Evolutionary conservation across 2,329 filamentous ascomycete species (phyloP), one percentile per base, ranked within the genome.

Genomic region (Nemania bipapillata): DNA sequence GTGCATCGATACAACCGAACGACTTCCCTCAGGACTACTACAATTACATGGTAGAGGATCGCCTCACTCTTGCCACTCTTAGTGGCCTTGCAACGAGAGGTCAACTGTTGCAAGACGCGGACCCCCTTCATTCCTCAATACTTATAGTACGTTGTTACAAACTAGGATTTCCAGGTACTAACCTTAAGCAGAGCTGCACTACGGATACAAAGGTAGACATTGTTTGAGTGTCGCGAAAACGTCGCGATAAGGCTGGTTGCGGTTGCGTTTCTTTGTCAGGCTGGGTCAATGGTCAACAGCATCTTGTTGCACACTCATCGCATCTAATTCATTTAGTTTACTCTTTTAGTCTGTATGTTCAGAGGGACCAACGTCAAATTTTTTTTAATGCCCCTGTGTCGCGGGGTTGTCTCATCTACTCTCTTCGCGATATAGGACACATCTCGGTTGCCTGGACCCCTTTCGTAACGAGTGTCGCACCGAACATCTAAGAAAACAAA

Each of bases 221-320:
- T 20, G 5, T 32, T 2, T 24, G 1, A 4, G 11, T 28, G 7
- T 42, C n/a, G 50, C 56, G 52, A 54, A 65, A 65, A 45, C 66
- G 24, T 58, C 40, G n/a, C 26, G 11, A 26, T 9, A n/a, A 53
- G 35, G 30, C 62, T 52, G 66, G 52, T 65, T 60, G 56, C 66
- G 20, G 49, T 15, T 20, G 4, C 15, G 20, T 56, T 32, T 22
- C 58, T 68, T 68, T 68, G 61, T 68, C 15, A 26, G 11, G 17
- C 17, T 0, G 8, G 15, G 40, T 20, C 3, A 22, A 26, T 17
- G 37, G 40, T 30, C 26, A 40, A 26, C 15, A 12, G 12, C 8
- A n/a, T 32, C 22, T 52, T 26, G 15, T 49, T 50, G n/a, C 24
- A 4, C 37, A 4, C 37, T 40, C 17, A 15, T 40, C 12, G 15